phyloP scores from a whole-genome alignment of 352 stramenopile species.

The Phytophthora cactorum region DNA sequence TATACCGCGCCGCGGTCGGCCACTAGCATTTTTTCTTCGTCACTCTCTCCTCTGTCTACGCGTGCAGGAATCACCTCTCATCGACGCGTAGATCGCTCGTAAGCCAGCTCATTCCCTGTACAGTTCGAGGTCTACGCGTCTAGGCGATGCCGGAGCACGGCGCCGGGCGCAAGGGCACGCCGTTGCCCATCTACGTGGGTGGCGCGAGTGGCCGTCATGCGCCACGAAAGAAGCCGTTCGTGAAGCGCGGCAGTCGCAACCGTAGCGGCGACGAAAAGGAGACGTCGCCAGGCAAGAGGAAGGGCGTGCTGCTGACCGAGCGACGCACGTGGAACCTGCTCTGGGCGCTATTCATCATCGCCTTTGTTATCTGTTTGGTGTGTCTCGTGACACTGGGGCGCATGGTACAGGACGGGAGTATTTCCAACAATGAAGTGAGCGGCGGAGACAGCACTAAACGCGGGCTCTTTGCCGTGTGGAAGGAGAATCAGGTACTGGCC shows the following conservation, averaged over 20 bases:
- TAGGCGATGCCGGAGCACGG: slow-evolving; percentile 37
- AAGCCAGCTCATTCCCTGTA: background rate
- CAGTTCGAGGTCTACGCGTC: background rate
- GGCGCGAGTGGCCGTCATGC: slow-evolving; percentile 31
- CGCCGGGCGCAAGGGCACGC: slow-evolving; percentile 41
- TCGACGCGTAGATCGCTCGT: slow-evolving; percentile 6
- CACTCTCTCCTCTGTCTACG: slow-evolving; percentile 2
- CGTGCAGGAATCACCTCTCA: slow-evolving; percentile 1
- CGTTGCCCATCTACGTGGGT: slow-evolving; percentile 46
- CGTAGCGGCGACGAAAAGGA: slow-evolving; percentile 33
- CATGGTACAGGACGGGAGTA: slow-evolving; percentile 51
- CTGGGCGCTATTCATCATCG: slow-evolving; percentile 50
- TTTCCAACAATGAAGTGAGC: slow-evolving; percentile 55
- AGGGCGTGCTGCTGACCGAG: slow-evolving; percentile 21
- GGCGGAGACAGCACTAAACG: slow-evolving; percentile 24
- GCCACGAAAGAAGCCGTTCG: slow-evolving; percentile 40
- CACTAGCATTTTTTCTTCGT: background rate
- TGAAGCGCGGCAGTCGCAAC: slow-evolving; percentile 39
- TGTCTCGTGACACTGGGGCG: slow-evolving; percentile 56
- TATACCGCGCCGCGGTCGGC: background rate
- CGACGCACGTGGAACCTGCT: slow-evolving; percentile 52
- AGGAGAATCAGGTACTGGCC: slow-evolving; percentile 46
- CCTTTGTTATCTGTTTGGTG: slow-evolving; percentile 55
- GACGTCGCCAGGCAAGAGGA: slow-evolving; percentile 2
- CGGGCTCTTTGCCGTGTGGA: slow-evolving; percentile 47